phyloP scores from a whole-genome alignment of 768 basidiomycete species.

The Sutorius australiensis region DNA sequence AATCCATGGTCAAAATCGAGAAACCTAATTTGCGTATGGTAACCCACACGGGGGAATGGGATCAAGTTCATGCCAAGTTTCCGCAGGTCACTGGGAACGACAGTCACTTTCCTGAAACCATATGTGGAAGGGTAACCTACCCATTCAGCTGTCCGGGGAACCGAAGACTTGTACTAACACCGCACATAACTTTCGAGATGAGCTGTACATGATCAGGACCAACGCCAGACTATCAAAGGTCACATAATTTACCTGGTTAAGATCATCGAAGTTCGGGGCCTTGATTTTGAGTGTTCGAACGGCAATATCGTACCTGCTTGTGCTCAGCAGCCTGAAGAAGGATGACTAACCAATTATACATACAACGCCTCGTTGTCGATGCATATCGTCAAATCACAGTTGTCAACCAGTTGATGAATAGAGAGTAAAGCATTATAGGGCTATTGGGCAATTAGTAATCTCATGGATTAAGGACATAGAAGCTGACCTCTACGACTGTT shows the following conservation, averaged over 20 bases:
- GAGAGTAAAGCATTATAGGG: conserved; percentile 86
- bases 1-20: conserved; percentile 1
- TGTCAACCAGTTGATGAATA: conserved; percentile 85
- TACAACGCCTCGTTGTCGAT: conserved; percentile 87
- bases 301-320: conserved; percentile 65
- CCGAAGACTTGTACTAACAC: conserved; percentile 85
- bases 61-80: conserved; percentile 93
- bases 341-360: conserved; percentile 16
- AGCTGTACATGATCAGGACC: conserved; percentile 38
- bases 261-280: conserved; percentile 57
- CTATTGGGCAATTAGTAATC: conserved; percentile 30
- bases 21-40: neutral
- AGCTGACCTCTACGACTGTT: conserved; percentile 49
- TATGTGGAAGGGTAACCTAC: conserved; percentile 35
- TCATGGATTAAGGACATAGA: neutral
- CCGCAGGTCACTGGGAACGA: conserved; percentile 61
- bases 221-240: neutral
- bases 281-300: conserved; percentile 62
- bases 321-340: neutral
- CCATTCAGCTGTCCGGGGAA: conserved; percentile 95
- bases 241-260: conserved; percentile 56
- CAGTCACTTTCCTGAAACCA: conserved; percentile 3
- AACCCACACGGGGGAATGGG: conserved; percentile 87
- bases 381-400: conserved; percentile 77
- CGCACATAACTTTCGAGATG: conserved; percentile 89